phyloP scores from a whole-genome alignment of 202 grass and related monocot species.

The Dendrocalamus latiflorus region DNA sequence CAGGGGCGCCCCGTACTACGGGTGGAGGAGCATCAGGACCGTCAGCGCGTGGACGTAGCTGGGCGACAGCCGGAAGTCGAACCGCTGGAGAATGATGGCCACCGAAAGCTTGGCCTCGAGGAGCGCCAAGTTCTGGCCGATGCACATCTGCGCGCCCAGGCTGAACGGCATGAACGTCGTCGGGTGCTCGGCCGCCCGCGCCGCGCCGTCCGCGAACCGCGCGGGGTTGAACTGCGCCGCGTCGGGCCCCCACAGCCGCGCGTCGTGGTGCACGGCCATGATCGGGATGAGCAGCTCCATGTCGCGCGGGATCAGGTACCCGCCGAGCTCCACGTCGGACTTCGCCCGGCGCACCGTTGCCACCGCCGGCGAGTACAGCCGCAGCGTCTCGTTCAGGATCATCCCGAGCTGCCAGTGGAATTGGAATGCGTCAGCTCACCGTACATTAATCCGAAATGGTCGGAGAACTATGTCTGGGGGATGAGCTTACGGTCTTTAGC shows the following conservation, averaged over 20 bases:
- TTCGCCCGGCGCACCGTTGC: constrained; percentile 88
- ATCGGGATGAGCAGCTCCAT: constrained; percentile 94
- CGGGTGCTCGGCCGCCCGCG: constrained; percentile 60
- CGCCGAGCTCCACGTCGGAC: constrained; percentile 70
- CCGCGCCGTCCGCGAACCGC: constrained; percentile 60
- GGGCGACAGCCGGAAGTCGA: constrained; percentile 74
- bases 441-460: neutral
- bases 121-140: constrained; percentile 93
- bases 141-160: constrained; percentile 89
- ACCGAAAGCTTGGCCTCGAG: constrained; percentile 84
- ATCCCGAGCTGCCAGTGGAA: constrained; percentile 59
- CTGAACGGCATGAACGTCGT: constrained; percentile 92
- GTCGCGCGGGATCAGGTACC: constrained; percentile 67
- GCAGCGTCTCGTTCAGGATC: constrained; percentile 93
- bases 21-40: constrained; percentile 98
- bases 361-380: constrained; percentile 92
- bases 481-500: no score
- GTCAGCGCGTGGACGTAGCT: constrained; percentile 89
- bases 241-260: constrained; percentile 73
- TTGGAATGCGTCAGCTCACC: constrained; percentile 18
- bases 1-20: constrained; percentile 82
- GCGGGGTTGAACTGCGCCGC: constrained; percentile 86
- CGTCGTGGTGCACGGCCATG: constrained; percentile 97
- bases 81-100: constrained; percentile 86
- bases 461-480: no score